Percentiles rank a stretch among this genome's conserved stretches.
These are phyloP conservation scores for Cryphonectria naterciae DNA, from an alignment of 2,329 filamentous ascomycete species.

Conservation along the genomic window DNA sequence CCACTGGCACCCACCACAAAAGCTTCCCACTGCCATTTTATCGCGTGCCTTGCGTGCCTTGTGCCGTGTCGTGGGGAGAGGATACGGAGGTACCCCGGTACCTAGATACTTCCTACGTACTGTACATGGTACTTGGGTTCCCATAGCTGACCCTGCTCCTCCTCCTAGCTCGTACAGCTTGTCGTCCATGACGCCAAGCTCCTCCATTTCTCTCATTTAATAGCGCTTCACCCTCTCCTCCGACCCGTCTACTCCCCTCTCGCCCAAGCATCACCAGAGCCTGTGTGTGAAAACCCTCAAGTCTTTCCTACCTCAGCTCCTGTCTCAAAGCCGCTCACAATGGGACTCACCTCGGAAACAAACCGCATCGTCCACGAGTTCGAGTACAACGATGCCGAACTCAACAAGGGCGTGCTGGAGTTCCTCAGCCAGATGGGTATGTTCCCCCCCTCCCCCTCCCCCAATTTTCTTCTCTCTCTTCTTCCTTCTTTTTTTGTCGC, in stretches of 20 bases:
- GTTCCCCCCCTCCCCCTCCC: slow-evolving; percentile 31
- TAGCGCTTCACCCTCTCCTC: slow-evolving; percentile 40
- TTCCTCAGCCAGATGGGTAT: slow-evolving; percentile 84
- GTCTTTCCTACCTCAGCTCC: slow-evolving; percentile 60
- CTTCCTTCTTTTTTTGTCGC: background rate
- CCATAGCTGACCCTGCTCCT: slow-evolving; percentile 38
- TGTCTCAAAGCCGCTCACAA: slow-evolving; percentile 59
- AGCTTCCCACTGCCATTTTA: background rate
- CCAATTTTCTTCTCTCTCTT: background rate
- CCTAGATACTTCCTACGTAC: background rate
- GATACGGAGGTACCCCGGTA: slow-evolving; percentile 11
- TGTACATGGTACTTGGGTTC: slow-evolving; percentile 19
- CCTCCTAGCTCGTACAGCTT: slow-evolving; percentile 54
- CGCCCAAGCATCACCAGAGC: slow-evolving; percentile 46
- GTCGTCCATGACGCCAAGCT: slow-evolving; percentile 54
- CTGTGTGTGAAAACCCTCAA: slow-evolving; percentile 58
- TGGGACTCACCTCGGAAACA: slow-evolving; percentile 71
- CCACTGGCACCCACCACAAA: slow-evolving; percentile 20
- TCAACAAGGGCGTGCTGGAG: slow-evolving; percentile 80
- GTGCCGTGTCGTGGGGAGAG: slow-evolving; percentile 2
- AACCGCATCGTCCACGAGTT: slow-evolving; percentile 83
- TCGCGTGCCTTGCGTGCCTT: slow-evolving; percentile 11
- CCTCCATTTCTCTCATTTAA: slow-evolving; percentile 42
- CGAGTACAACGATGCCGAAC: slow-evolving; percentile 76
- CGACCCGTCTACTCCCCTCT: slow-evolving; percentile 47